phyloP scores from a whole-genome alignment of 106 monocot genomes.

The Ottelia alismoides region DNA sequence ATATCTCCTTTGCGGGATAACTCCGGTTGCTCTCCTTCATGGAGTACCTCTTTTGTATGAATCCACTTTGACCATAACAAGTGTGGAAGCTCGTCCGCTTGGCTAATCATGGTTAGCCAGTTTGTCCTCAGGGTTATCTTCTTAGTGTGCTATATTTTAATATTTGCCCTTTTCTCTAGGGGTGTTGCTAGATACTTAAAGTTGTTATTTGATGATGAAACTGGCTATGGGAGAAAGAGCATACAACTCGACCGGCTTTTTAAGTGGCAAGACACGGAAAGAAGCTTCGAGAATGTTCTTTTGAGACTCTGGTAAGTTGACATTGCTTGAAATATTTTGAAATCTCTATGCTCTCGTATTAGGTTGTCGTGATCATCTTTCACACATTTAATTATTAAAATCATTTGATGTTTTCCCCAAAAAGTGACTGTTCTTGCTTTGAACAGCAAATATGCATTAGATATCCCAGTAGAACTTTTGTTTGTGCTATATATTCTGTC shows the following conservation, averaged over 20 bases:
- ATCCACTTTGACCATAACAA: too few species aligned
- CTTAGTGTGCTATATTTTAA: too few species aligned
- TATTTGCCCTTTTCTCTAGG: slow-evolving; percentile 37
- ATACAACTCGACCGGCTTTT: slow-evolving; percentile 59
- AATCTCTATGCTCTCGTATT: too few species aligned
- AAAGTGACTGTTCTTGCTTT: neutral
- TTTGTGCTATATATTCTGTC: neutral
- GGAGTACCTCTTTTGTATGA: too few species aligned
- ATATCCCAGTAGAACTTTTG: neutral
- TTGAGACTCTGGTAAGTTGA: slow-evolving; percentile 86
- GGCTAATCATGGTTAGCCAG: too few species aligned
- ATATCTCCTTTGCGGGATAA: too few species aligned
- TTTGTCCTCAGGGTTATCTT: too few species aligned
- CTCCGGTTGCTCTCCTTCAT: too few species aligned
- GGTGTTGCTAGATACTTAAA: slow-evolving; percentile 84
- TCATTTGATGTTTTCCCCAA: too few species aligned
- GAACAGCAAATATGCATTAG: neutral
- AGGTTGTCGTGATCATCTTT: neutral
- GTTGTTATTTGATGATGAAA: slow-evolving; percentile 74
- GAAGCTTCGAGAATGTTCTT: slow-evolving; percentile 99
- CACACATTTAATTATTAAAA: too few species aligned
- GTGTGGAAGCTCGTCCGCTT: too few species aligned
- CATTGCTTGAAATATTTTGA: too few species aligned
- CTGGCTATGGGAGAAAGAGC: slow-evolving; percentile 47
- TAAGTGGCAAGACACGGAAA: slow-evolving; percentile 86